Evolutionary conservation across 306 rosid genomes (phyloP), one percentile per base, ranked within the genome.

Genomic region (Cercis canadensis): DNA sequence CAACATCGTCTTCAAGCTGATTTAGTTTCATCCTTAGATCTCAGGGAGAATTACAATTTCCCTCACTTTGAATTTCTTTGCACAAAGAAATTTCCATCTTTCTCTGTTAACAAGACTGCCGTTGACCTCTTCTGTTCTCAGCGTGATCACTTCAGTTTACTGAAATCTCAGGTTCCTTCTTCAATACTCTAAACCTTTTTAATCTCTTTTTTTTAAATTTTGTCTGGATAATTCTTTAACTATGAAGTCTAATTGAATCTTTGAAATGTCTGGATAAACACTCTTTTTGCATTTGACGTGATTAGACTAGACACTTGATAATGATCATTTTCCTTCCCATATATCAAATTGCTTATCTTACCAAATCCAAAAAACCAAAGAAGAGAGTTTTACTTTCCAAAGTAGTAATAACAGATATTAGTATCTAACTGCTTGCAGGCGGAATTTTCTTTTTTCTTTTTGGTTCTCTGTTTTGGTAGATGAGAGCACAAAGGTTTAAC

Each of bases 11-110:
- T 65, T 46, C 32, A 57, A 37, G 13, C 39, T 29, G 69, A 4
- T 14, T 70, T 71, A 69, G 68, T 80, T 68, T 56, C 80, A 7
- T 75, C 84, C n/a, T 13, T 57, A 6, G 3, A 17, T 16, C 81
- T 76, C 8, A 65, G 13, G 60, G 57, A 70, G 5, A 43, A 3
- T 47, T 47, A 29, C 0, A 13, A 21, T n/a, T 81, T 79, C 21
- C 12, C 11, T 62, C 64, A 53, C 49, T 87, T 92, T 56, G 81
- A 79, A 16, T 87, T 86, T 52, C 76, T 92, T 3, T 46, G 81
- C 62, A 19, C 74, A 17, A 72, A 75, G 52, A 53, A 0, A 5
- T 57, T 1, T 55, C 54, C 73, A 11, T 0, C 0, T 40, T 82
- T 87, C 75, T 62, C 49, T 57, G 40, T 92, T 32, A 83, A 89